Percentiles rank a stretch among this genome's conserved stretches.
These are phyloP conservation scores for Lepiota brunneoincarnata DNA, from an alignment of 768 basidiomycete species.

Conservation along the genomic window DNA sequence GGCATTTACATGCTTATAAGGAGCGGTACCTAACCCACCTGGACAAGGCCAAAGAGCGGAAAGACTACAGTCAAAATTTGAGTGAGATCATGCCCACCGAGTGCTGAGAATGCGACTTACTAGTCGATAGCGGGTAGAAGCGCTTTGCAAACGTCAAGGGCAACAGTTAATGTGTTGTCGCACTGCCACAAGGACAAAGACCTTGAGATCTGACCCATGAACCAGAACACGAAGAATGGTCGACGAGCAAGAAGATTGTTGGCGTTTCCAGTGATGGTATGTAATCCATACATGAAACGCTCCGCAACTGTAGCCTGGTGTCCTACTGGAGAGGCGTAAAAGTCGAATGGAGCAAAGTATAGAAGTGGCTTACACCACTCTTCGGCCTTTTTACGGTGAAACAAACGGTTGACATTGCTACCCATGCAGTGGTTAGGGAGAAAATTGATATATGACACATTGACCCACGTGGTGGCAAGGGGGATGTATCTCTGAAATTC, in stretches of 20 bases:
- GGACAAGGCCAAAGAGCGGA: conserved; percentile 63
- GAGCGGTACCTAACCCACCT: conserved; percentile 33
- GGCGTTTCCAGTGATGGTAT: conserved; percentile 55
- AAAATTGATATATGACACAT: not conserved
- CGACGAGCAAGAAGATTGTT: conserved; percentile 49
- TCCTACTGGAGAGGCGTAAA: conserved; percentile 37
- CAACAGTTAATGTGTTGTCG: conserved; percentile 55
- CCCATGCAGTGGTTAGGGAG: not conserved
- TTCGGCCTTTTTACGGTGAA: conserved; percentile 55
- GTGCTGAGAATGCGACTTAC: conserved; percentile 21
- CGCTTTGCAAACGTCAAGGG: conserved; percentile 60
- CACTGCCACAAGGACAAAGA: conserved; percentile 59
- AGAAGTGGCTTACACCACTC: conserved; percentile 58
- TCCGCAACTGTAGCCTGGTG: conserved; percentile 61
- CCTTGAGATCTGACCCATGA: conserved; percentile 69
- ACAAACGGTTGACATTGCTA: conserved; percentile 40
- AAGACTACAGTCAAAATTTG: conserved; percentile 29
- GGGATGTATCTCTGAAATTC: conserved; percentile 68
- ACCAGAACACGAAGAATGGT: conserved; percentile 74
- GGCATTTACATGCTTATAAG: conserved; percentile 10
- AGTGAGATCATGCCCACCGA: conserved; percentile 9
- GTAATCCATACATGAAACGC: conserved; percentile 56
- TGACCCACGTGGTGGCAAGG: conserved; percentile 49
- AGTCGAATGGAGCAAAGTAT: not conserved
- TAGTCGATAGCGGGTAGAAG: conserved; percentile 63